Evolutionary conservation across 495 filamentous ascomycete genomes (phyloP).

Genomic region (Xanthoparmelia taractica): DNA sequence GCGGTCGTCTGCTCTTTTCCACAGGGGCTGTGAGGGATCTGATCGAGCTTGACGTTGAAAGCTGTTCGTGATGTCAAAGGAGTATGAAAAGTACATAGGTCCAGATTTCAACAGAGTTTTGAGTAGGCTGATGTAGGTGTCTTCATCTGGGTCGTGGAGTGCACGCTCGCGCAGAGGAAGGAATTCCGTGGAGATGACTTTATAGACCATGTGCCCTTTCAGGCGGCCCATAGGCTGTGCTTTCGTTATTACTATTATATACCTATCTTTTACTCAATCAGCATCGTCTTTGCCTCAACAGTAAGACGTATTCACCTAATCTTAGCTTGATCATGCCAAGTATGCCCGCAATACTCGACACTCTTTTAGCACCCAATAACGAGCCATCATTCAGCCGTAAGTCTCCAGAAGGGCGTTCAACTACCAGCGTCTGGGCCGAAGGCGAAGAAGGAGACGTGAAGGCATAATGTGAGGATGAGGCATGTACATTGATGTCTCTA

Average conservation of each 20-base stretch:
- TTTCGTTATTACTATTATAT: slow-evolving; percentile 93
- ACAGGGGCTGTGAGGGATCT: slow-evolving; percentile 63
- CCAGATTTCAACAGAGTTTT: slow-evolving; percentile 69
- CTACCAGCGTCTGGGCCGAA: slow-evolving; percentile 72
- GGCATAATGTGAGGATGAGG: slow-evolving; percentile 83
- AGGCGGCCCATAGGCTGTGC: slow-evolving; percentile 82
- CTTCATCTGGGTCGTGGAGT: slow-evolving; percentile 86
- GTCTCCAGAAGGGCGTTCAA: slow-evolving; percentile 91
- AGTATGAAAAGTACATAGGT: slow-evolving; percentile 98
- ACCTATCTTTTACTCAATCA: slow-evolving; percentile 62
- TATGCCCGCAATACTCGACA: slow-evolving; percentile 90
- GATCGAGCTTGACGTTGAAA: slow-evolving; percentile 83
- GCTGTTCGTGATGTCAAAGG: slow-evolving; percentile 85
- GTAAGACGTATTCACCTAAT: slow-evolving; percentile 53
- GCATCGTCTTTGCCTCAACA: slow-evolving; percentile 4
- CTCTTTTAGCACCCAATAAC: slow-evolving; percentile 65
- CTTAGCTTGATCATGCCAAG: slow-evolving; percentile 84
- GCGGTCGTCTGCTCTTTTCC: slow-evolving; percentile 88
- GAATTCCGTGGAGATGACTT: slow-evolving; percentile 82
- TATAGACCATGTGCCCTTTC: slow-evolving; percentile 90
- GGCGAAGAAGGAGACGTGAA: slow-evolving; percentile 94
- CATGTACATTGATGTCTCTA: slow-evolving; percentile 92
- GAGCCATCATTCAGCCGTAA: slow-evolving; percentile 73
- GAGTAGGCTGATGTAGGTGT: slow-evolving; percentile 74
- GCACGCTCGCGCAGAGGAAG: slow-evolving; percentile 88